A percentile compares a stretch with the other conserved stretches of the same genome.
Evolutionary conservation across 148 eudicot genomes (phyloP).

Genomic region (Vaccinium vitisidaea): DNA sequence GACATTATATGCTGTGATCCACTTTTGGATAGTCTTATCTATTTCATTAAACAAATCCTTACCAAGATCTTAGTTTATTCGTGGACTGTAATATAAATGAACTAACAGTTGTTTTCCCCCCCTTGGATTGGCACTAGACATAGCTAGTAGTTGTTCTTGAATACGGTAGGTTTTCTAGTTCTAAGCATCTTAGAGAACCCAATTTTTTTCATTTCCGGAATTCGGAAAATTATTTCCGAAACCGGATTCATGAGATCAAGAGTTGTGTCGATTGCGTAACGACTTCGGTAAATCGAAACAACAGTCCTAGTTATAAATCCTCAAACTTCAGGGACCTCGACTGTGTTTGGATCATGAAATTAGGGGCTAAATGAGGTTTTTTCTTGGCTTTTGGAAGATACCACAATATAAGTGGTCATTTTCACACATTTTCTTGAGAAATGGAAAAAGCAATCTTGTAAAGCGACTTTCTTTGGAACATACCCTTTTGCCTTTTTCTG

Average conservation of each 20-base stretch:
- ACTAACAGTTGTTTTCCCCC: background rate
- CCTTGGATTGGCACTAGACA: background rate
- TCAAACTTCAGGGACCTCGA: background rate
- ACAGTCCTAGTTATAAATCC: background rate
- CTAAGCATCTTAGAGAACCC: background rate
- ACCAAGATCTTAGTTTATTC: background rate
- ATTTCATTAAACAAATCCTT: background rate
- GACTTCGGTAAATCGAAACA: background rate
- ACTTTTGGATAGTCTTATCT: background rate
- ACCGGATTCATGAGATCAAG: background rate
- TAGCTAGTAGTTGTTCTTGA: background rate
- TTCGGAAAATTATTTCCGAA: background rate
- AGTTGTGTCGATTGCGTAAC: background rate
- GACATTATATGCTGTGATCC: background rate
- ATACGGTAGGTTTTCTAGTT: background rate
- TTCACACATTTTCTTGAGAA: constrained; percentile 9
- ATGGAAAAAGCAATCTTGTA: constrained; percentile 15
- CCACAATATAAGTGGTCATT: constrained; percentile 10
- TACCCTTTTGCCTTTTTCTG: constrained; percentile 19
- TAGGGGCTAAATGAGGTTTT: background rate
- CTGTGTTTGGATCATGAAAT: background rate
- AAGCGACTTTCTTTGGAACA: constrained; percentile 33
- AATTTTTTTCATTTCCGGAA: background rate
- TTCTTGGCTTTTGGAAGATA: constrained; percentile 8
- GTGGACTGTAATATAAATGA: background rate